phyloP scores from a whole-genome alignment of 768 basidiomycete species.

The Crucibulum laeve region DNA sequence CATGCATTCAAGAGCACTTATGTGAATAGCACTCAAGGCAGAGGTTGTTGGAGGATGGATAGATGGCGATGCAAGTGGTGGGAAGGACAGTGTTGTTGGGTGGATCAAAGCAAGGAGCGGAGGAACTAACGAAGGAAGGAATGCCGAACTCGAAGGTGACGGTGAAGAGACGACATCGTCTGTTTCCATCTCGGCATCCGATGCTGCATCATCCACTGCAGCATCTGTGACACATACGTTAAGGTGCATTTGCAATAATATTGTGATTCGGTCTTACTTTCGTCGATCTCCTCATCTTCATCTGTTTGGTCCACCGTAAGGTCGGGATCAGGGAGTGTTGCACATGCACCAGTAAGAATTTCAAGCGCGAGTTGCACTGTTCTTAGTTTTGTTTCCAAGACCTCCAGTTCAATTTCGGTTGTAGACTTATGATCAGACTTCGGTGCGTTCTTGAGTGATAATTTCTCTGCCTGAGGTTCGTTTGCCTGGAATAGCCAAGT shows the following conservation, averaged over 20 bases:
- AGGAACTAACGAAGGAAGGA: constrained; percentile 59
- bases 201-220: constrained; percentile 18
- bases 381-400: constrained; percentile 64
- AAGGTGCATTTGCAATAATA: background rate
- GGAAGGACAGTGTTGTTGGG: constrained; percentile 80
- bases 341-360: constrained; percentile 84
- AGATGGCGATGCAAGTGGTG: constrained; percentile 63
- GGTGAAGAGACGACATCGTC: constrained; percentile 35
- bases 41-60: constrained; percentile 88
- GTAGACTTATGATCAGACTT: constrained; percentile 74
- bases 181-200: constrained; percentile 36
- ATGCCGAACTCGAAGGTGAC: constrained; percentile 27
- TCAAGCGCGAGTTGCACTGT: constrained; percentile 84
- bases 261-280: constrained; percentile 13
- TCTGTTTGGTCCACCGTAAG: constrained; percentile 28
- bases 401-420: constrained; percentile 67
- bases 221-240: constrained; percentile 7
- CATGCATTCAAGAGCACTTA: constrained; percentile 83
- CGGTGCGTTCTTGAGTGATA: constrained; percentile 61
- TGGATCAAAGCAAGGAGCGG: constrained; percentile 67
- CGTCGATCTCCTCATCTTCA: constrained; percentile 32
- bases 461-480: constrained; percentile 49
- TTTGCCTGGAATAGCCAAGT: constrained; percentile 32
- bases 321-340: constrained; percentile 78
- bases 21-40: constrained; percentile 76